These are phyloP conservation scores for Stromatinia cepivora DNA, from an alignment of 2,329 filamentous ascomycete genomes.

Conservation along the genomic window DNA sequence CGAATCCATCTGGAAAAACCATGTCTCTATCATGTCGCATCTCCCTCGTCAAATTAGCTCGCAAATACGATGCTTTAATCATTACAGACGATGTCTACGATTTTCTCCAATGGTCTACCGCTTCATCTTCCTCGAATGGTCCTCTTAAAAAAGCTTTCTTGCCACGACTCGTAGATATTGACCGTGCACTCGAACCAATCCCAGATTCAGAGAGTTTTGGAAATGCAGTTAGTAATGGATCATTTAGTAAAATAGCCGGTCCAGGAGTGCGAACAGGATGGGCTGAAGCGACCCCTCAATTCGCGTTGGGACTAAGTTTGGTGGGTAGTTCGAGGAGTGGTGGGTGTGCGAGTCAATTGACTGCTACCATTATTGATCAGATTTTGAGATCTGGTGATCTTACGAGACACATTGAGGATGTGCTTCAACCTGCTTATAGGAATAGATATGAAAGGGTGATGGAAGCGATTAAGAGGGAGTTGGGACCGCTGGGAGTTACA, in stretches of 20 bases:
- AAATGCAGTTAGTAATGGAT: slow-evolving; percentile 80
- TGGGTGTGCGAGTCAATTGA: slow-evolving; percentile 58
- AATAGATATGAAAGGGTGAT: slow-evolving; percentile 55
- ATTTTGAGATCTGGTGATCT: slow-evolving; percentile 50
- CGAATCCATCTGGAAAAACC: slow-evolving; percentile 83
- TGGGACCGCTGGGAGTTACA: slow-evolving; percentile 62
- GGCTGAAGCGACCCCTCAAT: slow-evolving; percentile 69
- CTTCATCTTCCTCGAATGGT: slow-evolving; percentile 27
- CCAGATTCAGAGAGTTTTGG: slow-evolving; percentile 64
- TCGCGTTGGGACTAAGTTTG: slow-evolving; percentile 55
- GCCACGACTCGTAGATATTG: slow-evolving; percentile 77
- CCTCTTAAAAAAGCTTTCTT: slow-evolving; percentile 42
- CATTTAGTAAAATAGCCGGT: slow-evolving; percentile 83
- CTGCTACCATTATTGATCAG: slow-evolving; percentile 52
- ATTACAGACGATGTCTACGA: slow-evolving; percentile 94
- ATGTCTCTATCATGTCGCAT: slow-evolving; percentile 70
- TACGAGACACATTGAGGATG: slow-evolving; percentile 46
- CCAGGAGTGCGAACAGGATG: slow-evolving; percentile 87
- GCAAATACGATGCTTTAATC: slow-evolving; percentile 77
- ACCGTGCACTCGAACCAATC: slow-evolving; percentile 64
- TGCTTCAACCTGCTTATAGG: slow-evolving; percentile 49
- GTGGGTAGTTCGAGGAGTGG: slow-evolving; percentile 57
- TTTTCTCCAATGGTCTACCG: slow-evolving; percentile 74
- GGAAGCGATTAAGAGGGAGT: slow-evolving; percentile 56
- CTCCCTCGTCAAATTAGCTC: slow-evolving; percentile 71